Base-by-base conservation (phyloP, 768 basidiomycete genomes). In the Rhodotorula taiwanensis region DNA sequence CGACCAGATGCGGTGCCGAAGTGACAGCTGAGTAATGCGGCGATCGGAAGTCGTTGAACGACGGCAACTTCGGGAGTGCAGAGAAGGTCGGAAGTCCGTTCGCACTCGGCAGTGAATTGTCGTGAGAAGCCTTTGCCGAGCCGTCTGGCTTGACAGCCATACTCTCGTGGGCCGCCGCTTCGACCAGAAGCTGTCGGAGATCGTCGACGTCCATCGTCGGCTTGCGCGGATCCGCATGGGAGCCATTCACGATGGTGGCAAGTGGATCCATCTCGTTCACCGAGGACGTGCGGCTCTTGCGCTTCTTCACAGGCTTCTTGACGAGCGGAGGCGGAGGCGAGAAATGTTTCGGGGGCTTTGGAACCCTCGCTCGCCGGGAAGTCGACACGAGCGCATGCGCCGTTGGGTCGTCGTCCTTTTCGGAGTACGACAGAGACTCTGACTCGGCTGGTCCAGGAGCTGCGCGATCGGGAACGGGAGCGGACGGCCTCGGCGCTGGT, bases 1-100 rank as follows among this genome's bases (percentile, higher is more conserved):
- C 33, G 34, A 36, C n/a, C 10, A 52, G 33, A 31, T 52, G 52
- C 18, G 36, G 39, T 5, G 52, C 39, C 6, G 39, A 27, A 4
- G 36, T 54, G 18, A 41, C 52, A 6, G 52, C 25, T 41, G 52
- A 54, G 52, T 42, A 52, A n/a, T 20, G 27, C 51, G 51, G 6
- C 39, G 52, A 41, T 10, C 28, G 5, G 39, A 58, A 42, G 48
- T 4, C 6, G 16, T 39, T 23, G 21, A 58, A 47, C 5, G n/a
- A 28, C 3, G 48, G 39, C 18, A 58, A 23, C 23, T 30, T 47
- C 27, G 57, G 48, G 4, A 57, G 20, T 10, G 15, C 36, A 23
- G 42, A 43, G 20, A 43, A 21, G 13, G 42, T 20, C 42, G 42
- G 21, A 23, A 43, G 42, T 14, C 21, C 42, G n/a, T n/a, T n/a